These are phyloP conservation scores for Rhynchosporium graminicola DNA, from an alignment of 2,329 filamentous ascomycete species.

Conservation along the genomic window DNA sequence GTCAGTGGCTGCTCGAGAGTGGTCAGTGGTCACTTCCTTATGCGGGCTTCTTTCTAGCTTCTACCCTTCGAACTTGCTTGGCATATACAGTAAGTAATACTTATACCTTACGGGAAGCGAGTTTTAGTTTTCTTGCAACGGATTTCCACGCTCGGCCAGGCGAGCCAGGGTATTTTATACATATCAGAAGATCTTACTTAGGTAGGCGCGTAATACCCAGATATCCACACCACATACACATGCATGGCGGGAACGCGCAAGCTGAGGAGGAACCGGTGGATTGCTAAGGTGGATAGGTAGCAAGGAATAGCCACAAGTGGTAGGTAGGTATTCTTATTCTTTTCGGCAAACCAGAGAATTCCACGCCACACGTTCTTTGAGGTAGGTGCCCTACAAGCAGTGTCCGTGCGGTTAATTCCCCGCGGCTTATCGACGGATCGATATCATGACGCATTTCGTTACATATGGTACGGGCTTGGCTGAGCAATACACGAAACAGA, in stretches of 20 bases:
- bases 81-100: too few species aligned
- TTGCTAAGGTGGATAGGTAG: background rate
- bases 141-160: background rate
- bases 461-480: too few species aligned
- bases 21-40: slow-evolving; percentile 1
- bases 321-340: background rate
- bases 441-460: slow-evolving; percentile 12
- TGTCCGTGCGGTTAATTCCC: background rate
- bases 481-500: slow-evolving; percentile 9
- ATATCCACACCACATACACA: background rate
- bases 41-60: background rate
- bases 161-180: too few species aligned
- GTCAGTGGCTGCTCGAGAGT: background rate
- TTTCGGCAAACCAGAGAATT: background rate
- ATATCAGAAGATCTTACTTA: too few species aligned
- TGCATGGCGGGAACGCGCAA: slow-evolving; percentile 6
- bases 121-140: background rate
- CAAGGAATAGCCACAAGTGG: background rate
- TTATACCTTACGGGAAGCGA: too few species aligned
- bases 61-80: too few species aligned
- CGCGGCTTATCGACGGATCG: slow-evolving; percentile 20
- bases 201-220: background rate
- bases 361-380: too few species aligned
- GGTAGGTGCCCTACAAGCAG: too few species aligned
- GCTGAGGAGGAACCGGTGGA: slow-evolving; percentile 5